Conservation (phyloP, 2,329 filamentous ascomycete species). For the Pseudogymnoascus sp. region DNA sequence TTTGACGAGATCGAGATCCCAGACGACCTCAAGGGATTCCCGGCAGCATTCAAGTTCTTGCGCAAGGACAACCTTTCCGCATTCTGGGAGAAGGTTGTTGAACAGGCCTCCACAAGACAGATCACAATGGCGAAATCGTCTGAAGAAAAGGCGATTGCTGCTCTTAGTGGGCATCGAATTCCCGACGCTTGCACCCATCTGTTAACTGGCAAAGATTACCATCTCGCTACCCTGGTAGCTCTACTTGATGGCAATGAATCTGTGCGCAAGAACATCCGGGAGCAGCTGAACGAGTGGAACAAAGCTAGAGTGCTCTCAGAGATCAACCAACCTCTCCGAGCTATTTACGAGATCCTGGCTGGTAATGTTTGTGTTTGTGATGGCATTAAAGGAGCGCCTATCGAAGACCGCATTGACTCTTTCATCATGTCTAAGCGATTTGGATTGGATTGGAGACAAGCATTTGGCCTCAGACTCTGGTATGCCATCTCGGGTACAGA, state of each 20-base stretch:
- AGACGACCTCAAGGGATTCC: slow-evolving; percentile 32
- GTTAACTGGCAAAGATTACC: slow-evolving; percentile 67
- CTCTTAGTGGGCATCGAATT: slow-evolving; percentile 71
- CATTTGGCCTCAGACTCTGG: slow-evolving; percentile 86
- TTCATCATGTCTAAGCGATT: slow-evolving; percentile 82
- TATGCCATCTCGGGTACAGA: slow-evolving; percentile 68
- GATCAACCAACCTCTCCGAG: slow-evolving; percentile 74
- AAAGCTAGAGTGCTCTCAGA: slow-evolving; percentile 78
- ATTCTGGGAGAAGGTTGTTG: slow-evolving; percentile 61
- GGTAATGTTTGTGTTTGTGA: slow-evolving; percentile 82
- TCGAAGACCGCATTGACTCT: slow-evolving; percentile 72
- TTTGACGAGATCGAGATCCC: slow-evolving; percentile 62
- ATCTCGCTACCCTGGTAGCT: slow-evolving; percentile 75
- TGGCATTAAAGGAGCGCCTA: slow-evolving; percentile 62
- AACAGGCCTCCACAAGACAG: slow-evolving; percentile 46
- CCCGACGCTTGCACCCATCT: slow-evolving; percentile 77
- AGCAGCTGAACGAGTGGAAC: slow-evolving; percentile 79
- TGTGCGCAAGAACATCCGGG: slow-evolving; percentile 65
- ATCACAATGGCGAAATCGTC: slow-evolving; percentile 52
- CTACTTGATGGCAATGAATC: slow-evolving; percentile 68
- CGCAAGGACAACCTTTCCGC: slow-evolving; percentile 60
- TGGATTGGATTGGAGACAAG: slow-evolving; percentile 83
- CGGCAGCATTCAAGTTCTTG: slow-evolving; percentile 31
- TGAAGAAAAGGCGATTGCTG: slow-evolving; percentile 79
- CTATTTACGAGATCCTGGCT: slow-evolving; percentile 81